Evolutionary conservation across 768 basidiomycete species (phyloP).

Genomic region (Terana coerulea): DNA sequence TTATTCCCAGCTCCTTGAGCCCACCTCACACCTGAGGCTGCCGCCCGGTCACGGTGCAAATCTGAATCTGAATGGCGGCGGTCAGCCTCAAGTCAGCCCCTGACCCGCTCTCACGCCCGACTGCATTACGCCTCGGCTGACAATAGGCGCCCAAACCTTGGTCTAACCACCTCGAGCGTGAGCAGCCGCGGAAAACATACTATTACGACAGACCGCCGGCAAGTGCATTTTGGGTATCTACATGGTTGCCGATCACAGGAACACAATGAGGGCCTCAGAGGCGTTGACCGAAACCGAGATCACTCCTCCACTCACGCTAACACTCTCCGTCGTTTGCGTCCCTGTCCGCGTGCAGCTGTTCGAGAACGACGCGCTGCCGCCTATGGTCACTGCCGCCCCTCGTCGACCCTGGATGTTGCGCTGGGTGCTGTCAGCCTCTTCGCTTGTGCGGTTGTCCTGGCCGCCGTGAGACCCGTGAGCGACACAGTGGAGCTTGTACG

Average conservation of each 20-base stretch:
- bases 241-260: constrained; percentile 23
- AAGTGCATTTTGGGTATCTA: no score
- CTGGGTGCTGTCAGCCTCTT: constrained; percentile 33
- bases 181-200: no score
- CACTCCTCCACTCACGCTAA: constrained; percentile 19
- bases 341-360: constrained; percentile 24
- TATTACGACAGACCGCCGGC: no score
- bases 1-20: not conserved
- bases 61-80: no score
- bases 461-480: constrained; percentile 25
- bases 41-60: not conserved
- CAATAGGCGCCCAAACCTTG: no score
- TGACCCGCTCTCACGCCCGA: no score
- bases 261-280: constrained; percentile 36
- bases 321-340: constrained; percentile 24
- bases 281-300: constrained; percentile 29
- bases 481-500: constrained; percentile 26
- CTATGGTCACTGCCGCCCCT: constrained; percentile 32
- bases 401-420: constrained; percentile 30
- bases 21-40: constrained; percentile 1
- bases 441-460: constrained; percentile 20
- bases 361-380: constrained; percentile 29
- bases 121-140: no score
- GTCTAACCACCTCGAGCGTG: no score
- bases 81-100: no score